Evolutionary conservation across 1,284 basidiomycete genomes (phyloP).

Genomic region (Trametes pubescens): DNA sequence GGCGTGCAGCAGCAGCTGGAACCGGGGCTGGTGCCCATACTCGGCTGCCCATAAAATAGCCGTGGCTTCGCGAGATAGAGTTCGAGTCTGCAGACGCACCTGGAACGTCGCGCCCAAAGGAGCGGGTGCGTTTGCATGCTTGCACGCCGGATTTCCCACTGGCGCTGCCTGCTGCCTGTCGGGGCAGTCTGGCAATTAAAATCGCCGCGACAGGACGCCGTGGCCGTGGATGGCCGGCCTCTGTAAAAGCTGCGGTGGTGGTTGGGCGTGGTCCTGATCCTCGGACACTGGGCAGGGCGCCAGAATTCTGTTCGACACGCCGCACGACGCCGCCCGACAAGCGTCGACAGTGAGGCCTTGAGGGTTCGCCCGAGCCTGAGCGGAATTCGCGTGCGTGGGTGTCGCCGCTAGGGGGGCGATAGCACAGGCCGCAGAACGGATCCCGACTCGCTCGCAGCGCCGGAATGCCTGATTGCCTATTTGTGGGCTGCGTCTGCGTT

Average conservation of each 20-base stretch:
- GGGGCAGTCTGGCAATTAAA: neutral
- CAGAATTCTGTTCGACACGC: constrained; percentile 9
- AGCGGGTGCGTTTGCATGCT: neutral
- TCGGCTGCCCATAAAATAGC: constrained; percentile 24
- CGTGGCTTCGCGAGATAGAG: constrained; percentile 30
- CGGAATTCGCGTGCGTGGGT: constrained; percentile 15
- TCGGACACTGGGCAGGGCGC: neutral
- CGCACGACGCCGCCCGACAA: neutral
- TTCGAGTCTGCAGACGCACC: constrained; percentile 14
- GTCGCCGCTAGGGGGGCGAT: neutral
- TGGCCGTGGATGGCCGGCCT: neutral
- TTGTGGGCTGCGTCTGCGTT: constrained; percentile 1
- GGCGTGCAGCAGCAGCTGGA: neutral
- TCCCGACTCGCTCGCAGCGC: neutral
- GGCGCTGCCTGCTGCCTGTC: neutral
- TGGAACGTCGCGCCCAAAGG: neutral
- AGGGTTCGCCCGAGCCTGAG: constrained; percentile 13
- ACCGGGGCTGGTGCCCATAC: too few relatives aligned
- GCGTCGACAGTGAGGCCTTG: neutral
- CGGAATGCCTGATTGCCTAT: constrained; percentile 21
- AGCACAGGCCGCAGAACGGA: neutral
- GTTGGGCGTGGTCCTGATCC: neutral
- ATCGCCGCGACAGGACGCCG: neutral
- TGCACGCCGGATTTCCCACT: neutral
- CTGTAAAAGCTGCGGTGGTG: neutral